Evolutionary conservation across 2,329 filamentous ascomycete genomes (phyloP), one percentile per base, ranked within the genome.

Genomic region (Cladosporium sp.): DNA sequence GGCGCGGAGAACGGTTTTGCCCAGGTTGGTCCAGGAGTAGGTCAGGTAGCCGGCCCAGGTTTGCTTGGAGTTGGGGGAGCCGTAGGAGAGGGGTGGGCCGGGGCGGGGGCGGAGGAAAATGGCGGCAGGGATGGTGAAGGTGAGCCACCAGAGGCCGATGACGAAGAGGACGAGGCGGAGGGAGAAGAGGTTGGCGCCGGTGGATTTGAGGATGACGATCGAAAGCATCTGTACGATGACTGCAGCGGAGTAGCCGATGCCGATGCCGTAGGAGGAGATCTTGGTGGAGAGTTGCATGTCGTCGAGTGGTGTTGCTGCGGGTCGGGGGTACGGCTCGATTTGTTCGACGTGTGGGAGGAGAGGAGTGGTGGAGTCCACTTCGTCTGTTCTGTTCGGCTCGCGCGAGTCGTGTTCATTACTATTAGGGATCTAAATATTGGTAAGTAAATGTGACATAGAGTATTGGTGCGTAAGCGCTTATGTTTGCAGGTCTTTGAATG

Each of bases 191-290:
- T 87, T 87, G 55, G 89, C 91, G 41, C 83, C 80, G 66, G 88
- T 82, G 7, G 72, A 72, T 43, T 88, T 43, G 2, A 97, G 79
- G 38, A 96, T 80, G 45, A 87, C 70, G 56, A 97, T 92, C 48
- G 86, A 84, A 2, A 89, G 66, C 55, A 88, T 86, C 68, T 97
- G 93, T 9, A 97, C 76, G 54, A 95, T 81, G 0, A 97, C 77
- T 0, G 88, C 89, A 1, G 90, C 90, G 35, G 86, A 83, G 66
- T 98, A 98, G 10, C 93, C 93, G 56, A 95, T 95, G 0, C 91
- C 92, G 49, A 97, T 92, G 9, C 93, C 93, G 63, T 86, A 87
- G 2, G 91, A 89, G 0, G 92, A 97, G 57, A 98, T 95, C 61
- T 86, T 84, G 1, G 91, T 95, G 0, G 91, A 95, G 7, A 97